Evolutionary conservation across 805 yeast genomes (phyloP), one percentile per base, ranked within the genome.

Genomic region (Lipomyces starkeyi): DNA sequence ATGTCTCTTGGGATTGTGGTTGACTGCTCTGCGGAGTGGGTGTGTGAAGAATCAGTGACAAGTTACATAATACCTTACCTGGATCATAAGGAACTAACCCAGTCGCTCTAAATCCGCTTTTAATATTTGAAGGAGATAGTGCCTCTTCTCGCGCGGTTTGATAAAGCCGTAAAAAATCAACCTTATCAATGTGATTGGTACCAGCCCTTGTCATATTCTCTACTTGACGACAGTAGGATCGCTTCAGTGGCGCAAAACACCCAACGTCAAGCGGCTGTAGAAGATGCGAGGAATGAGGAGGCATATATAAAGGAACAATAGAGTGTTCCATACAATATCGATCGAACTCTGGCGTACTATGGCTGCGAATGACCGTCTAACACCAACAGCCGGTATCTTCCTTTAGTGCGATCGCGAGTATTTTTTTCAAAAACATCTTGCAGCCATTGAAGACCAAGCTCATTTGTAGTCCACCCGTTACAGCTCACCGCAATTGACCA

Each of bases 131-230:
- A 47, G 53, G 53, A 47, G 25, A 47, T 47, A 47, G 53, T 47
- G 53, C 53, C 25, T 47, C 53, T 47, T 47, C 53, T 47, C 53
- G 53, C 53, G 53, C 53, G 53, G 53, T 47, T 47, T 47, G 53
- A 47, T 47, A 47, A 47, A 47, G 53, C 53, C 17, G 53, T 8
- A 47, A 47, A 25, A 25, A 25, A 25, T 25, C 27, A 25, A 3
- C 27, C 27, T 25, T 25, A 25, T 25, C 27, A 25, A 47, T 8
- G 53, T 47, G 53, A 47, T 47, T 47, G 25, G 53, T 47, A 3
- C 53, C 53, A 47, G 53, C 53, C 53, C 53, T 47, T 47, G 53
- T 47, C 53, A 47, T 13, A 13, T 47, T 17, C 53, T 47, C 53
- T 9, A 47, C 53, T 20, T 47, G 53, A 47, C 37, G 6, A 34